A percentile compares a stretch with the other conserved stretches of the same genome.
Evolutionary conservation across 1,139 yeast species (phyloP).

Genomic region (Saccharomycopsis phalli): DNA sequence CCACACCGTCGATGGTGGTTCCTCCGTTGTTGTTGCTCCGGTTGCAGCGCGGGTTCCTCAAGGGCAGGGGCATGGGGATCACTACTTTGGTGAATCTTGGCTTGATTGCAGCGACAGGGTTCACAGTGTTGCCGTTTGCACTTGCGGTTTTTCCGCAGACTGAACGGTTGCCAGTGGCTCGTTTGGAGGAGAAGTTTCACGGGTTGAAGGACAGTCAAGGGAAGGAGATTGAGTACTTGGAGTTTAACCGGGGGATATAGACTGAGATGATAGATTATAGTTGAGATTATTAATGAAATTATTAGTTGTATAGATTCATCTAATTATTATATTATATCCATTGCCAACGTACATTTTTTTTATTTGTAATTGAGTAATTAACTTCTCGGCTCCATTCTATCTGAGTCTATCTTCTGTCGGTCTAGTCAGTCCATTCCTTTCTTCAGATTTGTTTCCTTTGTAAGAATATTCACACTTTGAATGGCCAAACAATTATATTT

Average conservation of each 20-base stretch:
- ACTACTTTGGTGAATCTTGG: constrained; percentile 74
- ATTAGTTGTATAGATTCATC: too few species aligned
- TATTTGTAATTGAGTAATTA: too few species aligned
- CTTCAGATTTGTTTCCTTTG: too few species aligned
- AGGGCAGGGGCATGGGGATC: constrained; percentile 53
- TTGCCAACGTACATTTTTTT: too few species aligned
- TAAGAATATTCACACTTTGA: too few species aligned
- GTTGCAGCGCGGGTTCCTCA: constrained; percentile 61
- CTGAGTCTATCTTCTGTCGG: too few species aligned
- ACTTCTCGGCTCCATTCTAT: too few species aligned
- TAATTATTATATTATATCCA: too few species aligned
- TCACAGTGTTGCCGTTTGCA: constrained; percentile 87
- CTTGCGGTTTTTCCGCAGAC: constrained; percentile 92
- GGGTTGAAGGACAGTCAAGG: constrained; percentile 58
- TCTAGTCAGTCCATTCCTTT: too few species aligned
- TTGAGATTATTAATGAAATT: too few species aligned
- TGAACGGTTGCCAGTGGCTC: constrained; percentile 46
- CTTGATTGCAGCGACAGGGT: constrained; percentile 73
- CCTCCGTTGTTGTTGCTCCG: constrained; percentile 80
- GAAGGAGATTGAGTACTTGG: constrained; percentile 47
- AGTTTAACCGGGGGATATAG: constrained; percentile 89
- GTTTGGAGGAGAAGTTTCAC: constrained; percentile 57
- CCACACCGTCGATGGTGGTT: constrained; percentile 93
- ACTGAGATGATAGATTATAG: too few species aligned
- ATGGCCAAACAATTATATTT: too few species aligned